phyloP scores from a whole-genome alignment of 805 yeast species.

The Candida dendrica region DNA sequence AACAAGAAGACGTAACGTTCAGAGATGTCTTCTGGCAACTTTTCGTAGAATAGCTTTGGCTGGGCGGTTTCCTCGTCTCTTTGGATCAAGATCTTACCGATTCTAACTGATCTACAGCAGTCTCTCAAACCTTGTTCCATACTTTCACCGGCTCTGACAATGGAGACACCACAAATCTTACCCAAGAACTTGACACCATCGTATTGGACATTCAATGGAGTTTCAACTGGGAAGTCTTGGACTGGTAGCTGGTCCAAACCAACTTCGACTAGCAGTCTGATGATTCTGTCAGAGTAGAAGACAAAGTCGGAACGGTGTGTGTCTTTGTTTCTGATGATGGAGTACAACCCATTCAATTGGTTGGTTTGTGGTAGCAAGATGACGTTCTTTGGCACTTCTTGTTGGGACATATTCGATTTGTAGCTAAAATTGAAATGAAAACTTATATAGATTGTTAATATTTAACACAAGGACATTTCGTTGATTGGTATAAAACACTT shows the following conservation, averaged over 20 bases:
- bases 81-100: slow-evolving; percentile 94
- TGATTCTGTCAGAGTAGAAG: slow-evolving; percentile 91
- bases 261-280: slow-evolving; percentile 87
- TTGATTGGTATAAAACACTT: background rate
- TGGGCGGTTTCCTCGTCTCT: slow-evolving; percentile 96
- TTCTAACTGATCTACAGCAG: slow-evolving; percentile 92
- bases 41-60: slow-evolving; percentile 88
- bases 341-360: slow-evolving; percentile 80
- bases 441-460: too few relatives aligned
- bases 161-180: slow-evolving; percentile 95
- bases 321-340: slow-evolving; percentile 76
- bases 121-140: slow-evolving; percentile 99
- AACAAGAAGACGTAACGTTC: slow-evolving; percentile 83
- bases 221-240: slow-evolving; percentile 53
- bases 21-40: slow-evolving; percentile 86
- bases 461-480: too few relatives aligned
- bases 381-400: slow-evolving; percentile 39
- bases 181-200: slow-evolving; percentile 81
- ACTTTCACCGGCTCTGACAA: slow-evolving; percentile 97
- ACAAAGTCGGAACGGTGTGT: slow-evolving; percentile 90
- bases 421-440: too few relatives aligned
- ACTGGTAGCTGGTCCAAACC: slow-evolving; percentile 94
- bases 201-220: slow-evolving; percentile 69
- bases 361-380: slow-evolving; percentile 77
- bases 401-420: background rate